Base-by-base conservation (phyloP, 768 basidiomycete species). In the Podaxis pistillaris region DNA sequence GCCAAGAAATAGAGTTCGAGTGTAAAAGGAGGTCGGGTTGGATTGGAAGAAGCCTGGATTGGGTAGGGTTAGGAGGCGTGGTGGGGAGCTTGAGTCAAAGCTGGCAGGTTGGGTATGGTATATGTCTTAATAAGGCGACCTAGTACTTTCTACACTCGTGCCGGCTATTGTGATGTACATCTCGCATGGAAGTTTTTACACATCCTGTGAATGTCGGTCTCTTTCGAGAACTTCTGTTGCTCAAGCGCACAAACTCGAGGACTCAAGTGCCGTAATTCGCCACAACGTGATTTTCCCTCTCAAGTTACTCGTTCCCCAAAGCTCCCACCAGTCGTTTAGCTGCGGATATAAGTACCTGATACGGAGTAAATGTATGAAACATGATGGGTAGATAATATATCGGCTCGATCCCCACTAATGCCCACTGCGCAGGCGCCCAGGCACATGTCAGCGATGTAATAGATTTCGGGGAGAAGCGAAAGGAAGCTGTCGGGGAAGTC, bases 1-100 rank as follows among this genome's bases (percentile, higher is more conserved):
- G 75, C 74, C 64, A 83, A 85, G 75, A 87, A 86, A 71, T 81
- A 70, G 53, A 15, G 33, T 13, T 15, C 12, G 19, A 38, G 19
- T 3, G 44, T 46, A n/a, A 44, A 44, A 46, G 44, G 19, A 46
- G 17, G 44, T 46, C 17, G 19, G 36, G 38, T 36, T 22, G 19
- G 22, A 9, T 38, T n/a, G 22, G 22, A 24, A 56, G 22, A 12
- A 22, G 19, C 13, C 11, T 36, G 9, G n/a, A 55, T 37, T 36
- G 15, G 53, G 52, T 54, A n/a, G 19, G 19, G 11, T 50, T 24
- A 24, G 19, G 49, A 50, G 26, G 26, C 1, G 41, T 19, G n/a
- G 15, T 13, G 41, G 13, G 13, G 24, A 22, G 49, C 11, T 24
- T 50, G 26, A 50, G 26, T 50, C 44, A 22, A 22, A 22, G 26